A percentile compares a stretch with the other conserved stretches of the same genome.
These are phyloP conservation scores for Podosphaera xanthii DNA, from an alignment of 2,329 filamentous ascomycete genomes.

Conservation along the genomic window DNA sequence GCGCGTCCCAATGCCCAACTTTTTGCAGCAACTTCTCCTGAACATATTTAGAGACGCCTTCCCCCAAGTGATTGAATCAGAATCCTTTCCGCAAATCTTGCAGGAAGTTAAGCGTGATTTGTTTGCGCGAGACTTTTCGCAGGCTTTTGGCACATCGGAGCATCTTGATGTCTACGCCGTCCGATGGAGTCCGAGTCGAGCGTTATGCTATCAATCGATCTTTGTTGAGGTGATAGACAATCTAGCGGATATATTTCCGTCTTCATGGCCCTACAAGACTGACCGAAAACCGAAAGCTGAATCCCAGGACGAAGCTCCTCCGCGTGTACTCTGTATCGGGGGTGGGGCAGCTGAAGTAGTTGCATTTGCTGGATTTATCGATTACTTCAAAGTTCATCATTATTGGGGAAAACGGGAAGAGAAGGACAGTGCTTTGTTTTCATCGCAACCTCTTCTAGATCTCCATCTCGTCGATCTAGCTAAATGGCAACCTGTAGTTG, in stretches of 20 bases:
- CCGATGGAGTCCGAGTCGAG: slow-evolving; percentile 73
- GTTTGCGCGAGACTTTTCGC: slow-evolving; percentile 62
- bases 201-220: slow-evolving; percentile 54
- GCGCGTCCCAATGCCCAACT: slow-evolving; percentile 17
- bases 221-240: slow-evolving; percentile 18
- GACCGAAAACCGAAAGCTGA: neutral
- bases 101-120: slow-evolving; percentile 73
- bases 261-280: neutral
- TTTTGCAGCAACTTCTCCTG: slow-evolving; percentile 44
- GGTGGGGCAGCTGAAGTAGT: slow-evolving; percentile 40
- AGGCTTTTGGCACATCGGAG: slow-evolving; percentile 50
- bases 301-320: neutral
- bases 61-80: slow-evolving; percentile 23
- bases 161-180: slow-evolving; percentile 66
- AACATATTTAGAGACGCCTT: slow-evolving; percentile 52
- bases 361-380: slow-evolving; percentile 31
- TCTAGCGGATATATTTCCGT: slow-evolving; percentile 5
- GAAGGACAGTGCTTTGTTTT: neutral
- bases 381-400: slow-evolving; percentile 15
- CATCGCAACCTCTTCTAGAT: neutral
- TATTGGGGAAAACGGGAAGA: slow-evolving; percentile 1
- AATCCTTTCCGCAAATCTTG: slow-evolving; percentile 30
- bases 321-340: slow-evolving; percentile 10
- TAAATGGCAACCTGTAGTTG: slow-evolving; percentile 45
- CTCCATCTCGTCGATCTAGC: slow-evolving; percentile 54